Evolutionary conservation across 1,139 yeast species (phyloP), one percentile per base, ranked within the genome.

Genomic region (Meyerozyma sp.): DNA sequence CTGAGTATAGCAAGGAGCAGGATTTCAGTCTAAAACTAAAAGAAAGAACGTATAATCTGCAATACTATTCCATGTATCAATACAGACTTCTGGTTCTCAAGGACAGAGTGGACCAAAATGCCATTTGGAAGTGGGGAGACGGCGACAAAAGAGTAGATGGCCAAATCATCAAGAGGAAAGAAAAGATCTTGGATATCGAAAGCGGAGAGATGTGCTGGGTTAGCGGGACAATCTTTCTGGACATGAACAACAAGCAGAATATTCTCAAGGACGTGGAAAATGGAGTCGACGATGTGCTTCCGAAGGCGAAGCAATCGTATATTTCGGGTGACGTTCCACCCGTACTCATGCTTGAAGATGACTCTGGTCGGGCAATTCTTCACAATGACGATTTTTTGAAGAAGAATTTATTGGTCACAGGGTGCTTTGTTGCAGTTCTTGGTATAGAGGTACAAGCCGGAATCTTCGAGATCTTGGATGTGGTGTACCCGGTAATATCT

Each of bases 391-490:
- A 75, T 16, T 66, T 82, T 41, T 68, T 73, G 45, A 49, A 54
- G 46, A 54, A 66, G 52, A 53, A 78, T 61, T 62, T 75, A 3
- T 68, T 93, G 32, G 95, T 91, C 0, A 91, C 98, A 0, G 99
- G 99, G 2, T 77, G 84, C 20, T 84, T 91, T 1, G 79, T 90
- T 10, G 98, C 93, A 0, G 77, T 90, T 0, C 63, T 91, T 18
- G 99, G 99, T 0, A 81, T 87, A 64, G 97, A 91, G 58, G 74
- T 85, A 9, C 81, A 79, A 40, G 82, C 91, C 0, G 98, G 98
- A 2, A 73, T 84, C 8, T 91, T 94, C 61, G 89, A 86, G 49
- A 88, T 89, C 2, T 76, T 88, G 54, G 98, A 91, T 57, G 72
- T 91, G 5, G 77, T 77, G 4, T 85, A 80, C 52, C 95, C 98